A percentile compares a stretch with the other conserved stretches of the same genome.
phyloP scores from a whole-genome alignment of 2,329 filamentous ascomycete genomes.

The Talaromyces sp. region DNA sequence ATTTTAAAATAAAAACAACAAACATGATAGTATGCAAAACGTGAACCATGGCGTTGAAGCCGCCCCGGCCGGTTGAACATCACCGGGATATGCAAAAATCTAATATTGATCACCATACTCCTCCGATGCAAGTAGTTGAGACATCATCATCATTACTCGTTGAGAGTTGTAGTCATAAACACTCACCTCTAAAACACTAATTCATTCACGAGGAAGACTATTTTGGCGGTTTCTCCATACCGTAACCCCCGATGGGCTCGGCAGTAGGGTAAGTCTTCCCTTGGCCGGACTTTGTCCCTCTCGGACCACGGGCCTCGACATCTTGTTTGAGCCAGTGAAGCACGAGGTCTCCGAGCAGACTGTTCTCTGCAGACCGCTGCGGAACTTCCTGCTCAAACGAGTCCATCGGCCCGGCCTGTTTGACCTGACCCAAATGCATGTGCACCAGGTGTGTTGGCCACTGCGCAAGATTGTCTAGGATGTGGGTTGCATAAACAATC shows the following conservation, averaged over 20 bases:
- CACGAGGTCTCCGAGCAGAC: slow-evolving; percentile 78
- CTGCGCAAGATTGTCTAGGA: slow-evolving; percentile 85
- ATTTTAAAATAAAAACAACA: neutral
- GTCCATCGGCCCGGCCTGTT: slow-evolving; percentile 75
- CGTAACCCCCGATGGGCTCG: slow-evolving; percentile 61
- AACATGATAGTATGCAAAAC: neutral
- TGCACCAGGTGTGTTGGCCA: slow-evolving; percentile 97
- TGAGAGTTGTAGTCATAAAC: neutral
- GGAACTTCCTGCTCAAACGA: slow-evolving; percentile 56
- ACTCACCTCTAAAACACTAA: neutral
- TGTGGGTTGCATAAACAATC: slow-evolving; percentile 96
- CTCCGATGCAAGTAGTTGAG: slow-evolving; percentile 14
- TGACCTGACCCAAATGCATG: slow-evolving; percentile 84
- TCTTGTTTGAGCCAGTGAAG: slow-evolving; percentile 82
- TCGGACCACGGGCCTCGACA: slow-evolving; percentile 69
- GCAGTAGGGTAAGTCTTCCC: slow-evolving; percentile 48
- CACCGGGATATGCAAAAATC: slow-evolving; percentile 11
- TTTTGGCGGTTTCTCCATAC: slow-evolving; percentile 44
- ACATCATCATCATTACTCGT: slow-evolving; percentile 4
- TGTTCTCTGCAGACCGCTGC: slow-evolving; percentile 63
- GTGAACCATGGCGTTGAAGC: slow-evolving; percentile 17
- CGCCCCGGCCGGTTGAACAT: slow-evolving; percentile 11
- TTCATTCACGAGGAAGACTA: neutral
- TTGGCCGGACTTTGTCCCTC: slow-evolving; percentile 44
- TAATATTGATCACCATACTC: slow-evolving; percentile 4